Percentiles rank a stretch among this genome's conserved stretches.
Evolutionary conservation across 257 asterid species (phyloP).

Genomic region (Rauvolfia tetraphylla): DNA sequence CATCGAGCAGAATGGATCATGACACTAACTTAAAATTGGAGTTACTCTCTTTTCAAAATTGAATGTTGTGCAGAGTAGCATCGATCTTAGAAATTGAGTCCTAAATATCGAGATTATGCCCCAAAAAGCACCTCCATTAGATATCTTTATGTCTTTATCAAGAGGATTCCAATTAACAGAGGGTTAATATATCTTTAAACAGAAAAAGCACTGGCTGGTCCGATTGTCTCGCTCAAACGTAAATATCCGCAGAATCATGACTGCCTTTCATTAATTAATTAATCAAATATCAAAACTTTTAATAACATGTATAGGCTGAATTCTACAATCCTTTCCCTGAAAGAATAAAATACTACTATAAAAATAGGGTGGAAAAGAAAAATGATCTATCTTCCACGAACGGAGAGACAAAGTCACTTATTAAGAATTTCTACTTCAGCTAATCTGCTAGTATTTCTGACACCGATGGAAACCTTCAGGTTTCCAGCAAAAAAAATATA

Average conservation of each 20-base stretch:
- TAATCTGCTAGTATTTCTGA: slow-evolving; percentile 31
- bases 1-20: too few relatives aligned
- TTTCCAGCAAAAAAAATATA: slow-evolving; percentile 33
- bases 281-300: slow-evolving; percentile 26
- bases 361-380: background rate
- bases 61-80: too few relatives aligned
- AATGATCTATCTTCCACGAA: slow-evolving; percentile 22
- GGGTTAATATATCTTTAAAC: background rate
- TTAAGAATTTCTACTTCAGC: slow-evolving; percentile 34
- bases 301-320: slow-evolving; percentile 32
- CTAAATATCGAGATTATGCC: background rate
- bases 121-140: background rate
- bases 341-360: slow-evolving; percentile 24
- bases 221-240: background rate
- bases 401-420: slow-evolving; percentile 33
- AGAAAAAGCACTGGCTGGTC: background rate
- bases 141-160: too few relatives aligned
- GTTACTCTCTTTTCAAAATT: too few relatives aligned
- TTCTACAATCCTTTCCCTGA: slow-evolving; percentile 31
- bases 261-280: slow-evolving; percentile 30
- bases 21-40: too few relatives aligned
- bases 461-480: slow-evolving; percentile 34
- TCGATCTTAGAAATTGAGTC: too few relatives aligned
- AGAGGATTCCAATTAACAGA: too few relatives aligned
- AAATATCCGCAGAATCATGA: slow-evolving; percentile 11